Evolutionary conservation across 177 flowering plant genomes (phyloP).

Genomic region (Vitis hybrid): DNA sequence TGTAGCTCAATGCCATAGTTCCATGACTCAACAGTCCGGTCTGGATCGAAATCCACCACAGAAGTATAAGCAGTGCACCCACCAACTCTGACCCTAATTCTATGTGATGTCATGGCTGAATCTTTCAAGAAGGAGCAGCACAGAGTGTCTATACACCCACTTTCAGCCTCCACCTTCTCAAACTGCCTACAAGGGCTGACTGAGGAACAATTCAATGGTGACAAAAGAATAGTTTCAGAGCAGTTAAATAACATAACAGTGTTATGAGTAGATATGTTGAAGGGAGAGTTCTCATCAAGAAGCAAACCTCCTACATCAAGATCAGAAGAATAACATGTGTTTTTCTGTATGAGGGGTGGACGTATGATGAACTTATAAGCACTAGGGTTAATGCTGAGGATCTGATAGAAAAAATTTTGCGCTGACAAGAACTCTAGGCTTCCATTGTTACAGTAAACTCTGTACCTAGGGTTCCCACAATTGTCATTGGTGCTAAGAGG

Average conservation of each 20-base stretch:
- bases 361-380: slow-evolving; percentile 35
- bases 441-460: slow-evolving; percentile 39
- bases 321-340: slow-evolving; percentile 51
- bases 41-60: slow-evolving; percentile 36
- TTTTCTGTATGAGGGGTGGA: slow-evolving; percentile 33
- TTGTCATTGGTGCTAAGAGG: slow-evolving; percentile 40
- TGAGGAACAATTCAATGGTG: slow-evolving; percentile 60
- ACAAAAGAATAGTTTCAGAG: slow-evolving; percentile 36
- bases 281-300: slow-evolving; percentile 47
- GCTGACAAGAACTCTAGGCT: slow-evolving; percentile 49
- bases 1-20: slow-evolving; percentile 60
- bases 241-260: slow-evolving; percentile 62
- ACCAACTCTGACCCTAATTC: slow-evolving; percentile 52
- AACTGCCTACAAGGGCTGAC: slow-evolving; percentile 49
- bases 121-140: slow-evolving; percentile 65
- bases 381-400: slow-evolving; percentile 41
- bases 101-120: slow-evolving; percentile 45
- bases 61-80: slow-evolving; percentile 70
- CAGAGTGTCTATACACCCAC: slow-evolving; percentile 43
- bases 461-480: slow-evolving; percentile 52
- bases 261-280: slow-evolving; percentile 54
- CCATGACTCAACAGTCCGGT: slow-evolving; percentile 37
- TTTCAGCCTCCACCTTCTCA: slow-evolving; percentile 33
- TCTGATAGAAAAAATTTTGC: slow-evolving; percentile 36
- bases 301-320: slow-evolving; percentile 42